Evolutionary conservation across 345 rosid genomes (phyloP).

Genomic region (Sisymbrium altissimum): DNA sequence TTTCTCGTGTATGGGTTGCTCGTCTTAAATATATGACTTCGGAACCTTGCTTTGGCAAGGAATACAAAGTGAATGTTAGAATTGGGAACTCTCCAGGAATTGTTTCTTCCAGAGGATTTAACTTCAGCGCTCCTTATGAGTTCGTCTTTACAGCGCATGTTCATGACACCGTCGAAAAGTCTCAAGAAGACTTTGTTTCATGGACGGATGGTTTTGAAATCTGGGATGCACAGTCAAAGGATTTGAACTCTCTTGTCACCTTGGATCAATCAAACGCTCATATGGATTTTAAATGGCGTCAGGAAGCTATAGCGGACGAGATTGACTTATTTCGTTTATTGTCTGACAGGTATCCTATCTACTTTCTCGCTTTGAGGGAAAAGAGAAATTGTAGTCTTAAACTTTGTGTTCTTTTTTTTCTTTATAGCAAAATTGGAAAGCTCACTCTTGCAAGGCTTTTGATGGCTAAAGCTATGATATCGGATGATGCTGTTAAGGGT

Average conservation of each 20-base stretch:
- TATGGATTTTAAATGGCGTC: slow-evolving; percentile 54
- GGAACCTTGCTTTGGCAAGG: slow-evolving; percentile 30
- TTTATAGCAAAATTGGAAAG: slow-evolving; percentile 84
- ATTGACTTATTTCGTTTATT: slow-evolving; percentile 51
- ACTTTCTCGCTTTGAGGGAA: slow-evolving; percentile 5
- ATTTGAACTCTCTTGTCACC: slow-evolving; percentile 34
- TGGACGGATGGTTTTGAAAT: slow-evolving; percentile 60
- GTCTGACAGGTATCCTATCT: slow-evolving; percentile 53
- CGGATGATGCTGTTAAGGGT: slow-evolving; percentile 30
- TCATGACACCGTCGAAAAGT: slow-evolving; percentile 37
- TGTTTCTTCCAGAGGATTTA: slow-evolving; percentile 57
- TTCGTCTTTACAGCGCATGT: slow-evolving; percentile 46
- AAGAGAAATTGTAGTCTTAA: not conserved
- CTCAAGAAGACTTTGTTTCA: slow-evolving; percentile 36
- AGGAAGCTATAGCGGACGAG: slow-evolving; percentile 51
- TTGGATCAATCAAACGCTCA: slow-evolving; percentile 34
- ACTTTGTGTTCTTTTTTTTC: not conserved
- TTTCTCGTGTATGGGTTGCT: slow-evolving; percentile 67
- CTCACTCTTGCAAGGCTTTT: slow-evolving; percentile 84
- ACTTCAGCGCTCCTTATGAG: slow-evolving; percentile 36
- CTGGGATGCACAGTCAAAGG: slow-evolving; percentile 37
- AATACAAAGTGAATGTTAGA: slow-evolving; percentile 47
- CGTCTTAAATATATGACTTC: slow-evolving; percentile 36
- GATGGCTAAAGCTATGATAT: slow-evolving; percentile 57
- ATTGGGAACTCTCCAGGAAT: slow-evolving; percentile 69